Evolutionary conservation across 768 basidiomycete species (phyloP).

Genomic region (Goffeauzyma gilvescens): DNA sequence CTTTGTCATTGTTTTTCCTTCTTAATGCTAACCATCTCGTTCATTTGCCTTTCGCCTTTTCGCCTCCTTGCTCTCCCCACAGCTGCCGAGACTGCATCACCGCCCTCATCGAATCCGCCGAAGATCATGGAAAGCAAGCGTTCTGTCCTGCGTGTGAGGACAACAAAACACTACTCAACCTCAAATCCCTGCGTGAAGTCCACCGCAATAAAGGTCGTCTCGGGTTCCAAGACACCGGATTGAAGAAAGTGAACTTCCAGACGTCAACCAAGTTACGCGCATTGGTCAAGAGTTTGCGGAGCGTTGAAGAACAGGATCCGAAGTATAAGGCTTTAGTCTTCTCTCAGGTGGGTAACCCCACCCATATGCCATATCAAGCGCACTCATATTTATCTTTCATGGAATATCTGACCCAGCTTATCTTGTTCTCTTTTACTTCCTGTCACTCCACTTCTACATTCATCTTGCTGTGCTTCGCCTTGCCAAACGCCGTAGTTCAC

Average conservation of each 20-base stretch:
- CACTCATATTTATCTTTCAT: too few species aligned
- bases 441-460: too few species aligned
- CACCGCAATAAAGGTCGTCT: slow-evolving; percentile 15
- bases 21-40: background rate
- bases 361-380: background rate
- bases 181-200: slow-evolving; percentile 22
- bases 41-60: slow-evolving; percentile 3
- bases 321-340: slow-evolving; percentile 40
- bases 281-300: slow-evolving; percentile 52
- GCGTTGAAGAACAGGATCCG: slow-evolving; percentile 40
- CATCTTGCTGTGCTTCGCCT: too few species aligned
- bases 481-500: too few species aligned
- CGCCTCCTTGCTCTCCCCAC: background rate
- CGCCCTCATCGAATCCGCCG: slow-evolving; percentile 48
- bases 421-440: too few species aligned
- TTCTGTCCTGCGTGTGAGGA: slow-evolving; percentile 67
- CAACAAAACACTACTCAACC: slow-evolving; percentile 22
- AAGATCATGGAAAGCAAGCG: slow-evolving; percentile 50
- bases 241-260: slow-evolving; percentile 64
- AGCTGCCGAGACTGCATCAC: slow-evolving; percentile 85
- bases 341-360: slow-evolving; percentile 23
- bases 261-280: slow-evolving; percentile 85
- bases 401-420: too few species aligned
- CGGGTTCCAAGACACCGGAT: slow-evolving; percentile 19
- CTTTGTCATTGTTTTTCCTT: slow-evolving; percentile 45